Conservation (phyloP, 129 eudicot genomes). For the Dittrichia graveolens region DNA sequence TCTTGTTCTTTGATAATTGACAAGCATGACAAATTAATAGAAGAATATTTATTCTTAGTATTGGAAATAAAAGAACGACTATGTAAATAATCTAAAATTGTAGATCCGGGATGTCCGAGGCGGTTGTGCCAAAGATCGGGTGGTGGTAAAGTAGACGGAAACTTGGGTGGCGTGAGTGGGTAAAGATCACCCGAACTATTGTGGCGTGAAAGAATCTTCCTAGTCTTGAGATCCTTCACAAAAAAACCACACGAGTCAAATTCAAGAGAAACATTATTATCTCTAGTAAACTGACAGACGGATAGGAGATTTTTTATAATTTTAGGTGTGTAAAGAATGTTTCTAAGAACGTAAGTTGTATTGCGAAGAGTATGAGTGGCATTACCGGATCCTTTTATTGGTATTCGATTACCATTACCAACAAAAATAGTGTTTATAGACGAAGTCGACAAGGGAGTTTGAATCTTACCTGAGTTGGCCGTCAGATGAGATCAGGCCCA, state of each 20-base stretch:
- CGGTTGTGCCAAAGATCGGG: no score
- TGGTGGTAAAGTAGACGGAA: not conserved
- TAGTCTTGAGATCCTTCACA: no score
- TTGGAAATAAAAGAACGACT: no score
- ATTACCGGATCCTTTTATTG: not conserved
- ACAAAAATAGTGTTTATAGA: not conserved
- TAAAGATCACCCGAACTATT: not conserved
- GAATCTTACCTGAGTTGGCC: not conserved
- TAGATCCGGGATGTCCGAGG: no score
- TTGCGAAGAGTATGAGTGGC: not conserved
- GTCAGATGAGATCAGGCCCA: not conserved
- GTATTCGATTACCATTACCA: not conserved
- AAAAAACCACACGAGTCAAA: not conserved
- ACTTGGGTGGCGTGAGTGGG: not conserved
- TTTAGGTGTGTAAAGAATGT: not conserved
- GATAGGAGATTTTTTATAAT: not conserved
- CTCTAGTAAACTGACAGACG: not conserved
- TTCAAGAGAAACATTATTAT: not conserved
- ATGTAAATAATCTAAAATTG: no score
- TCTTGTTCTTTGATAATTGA: no score
- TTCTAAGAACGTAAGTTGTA: not conserved
- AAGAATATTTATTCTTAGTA: no score
- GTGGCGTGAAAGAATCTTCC: not conserved
- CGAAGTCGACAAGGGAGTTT: not conserved
- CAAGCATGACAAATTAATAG: no score